phyloP scores from a whole-genome alignment of 805 yeast genomes.

The Lipomyces japonicus region DNA sequence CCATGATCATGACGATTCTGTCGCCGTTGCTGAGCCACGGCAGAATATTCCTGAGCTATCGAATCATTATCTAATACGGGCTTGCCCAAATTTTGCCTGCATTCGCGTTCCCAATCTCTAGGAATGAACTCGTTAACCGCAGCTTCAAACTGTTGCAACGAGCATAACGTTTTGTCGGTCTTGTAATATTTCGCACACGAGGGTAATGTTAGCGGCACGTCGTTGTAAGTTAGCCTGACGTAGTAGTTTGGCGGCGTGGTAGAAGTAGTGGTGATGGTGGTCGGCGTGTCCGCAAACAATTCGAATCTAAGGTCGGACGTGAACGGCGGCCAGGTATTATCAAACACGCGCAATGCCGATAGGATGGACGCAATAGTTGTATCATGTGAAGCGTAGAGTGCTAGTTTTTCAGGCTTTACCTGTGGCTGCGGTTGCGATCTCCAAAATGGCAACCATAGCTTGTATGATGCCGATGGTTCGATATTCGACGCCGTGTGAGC shows the following conservation, averaged over 20 bases:
- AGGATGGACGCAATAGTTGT: conserved; percentile 29
- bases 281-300: conserved; percentile 16
- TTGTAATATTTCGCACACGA: conserved; percentile 18
- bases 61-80: conserved; percentile 17
- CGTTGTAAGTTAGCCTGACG: conserved; percentile 28
- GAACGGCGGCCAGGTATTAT: conserved; percentile 29
- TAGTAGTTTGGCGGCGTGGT: conserved; percentile 20
- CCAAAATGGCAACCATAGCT: background rate
- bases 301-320: conserved; percentile 29
- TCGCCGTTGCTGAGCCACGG: conserved; percentile 3
- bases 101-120: conserved; percentile 19
- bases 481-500: conserved; percentile 9
- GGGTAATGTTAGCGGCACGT: conserved; percentile 20
- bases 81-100: conserved; percentile 21
- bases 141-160: conserved; percentile 16
- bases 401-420: conserved; percentile 19
- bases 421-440: background rate
- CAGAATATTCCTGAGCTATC: conserved; percentile 13
- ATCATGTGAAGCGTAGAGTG: conserved; percentile 30
- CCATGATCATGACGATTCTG: too few relatives aligned
- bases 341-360: conserved; percentile 24
- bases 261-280: conserved; percentile 1
- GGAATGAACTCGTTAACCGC: conserved; percentile 14
- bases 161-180: conserved; percentile 19
- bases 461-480: background rate